Base-by-base conservation (phyloP, 2,329 filamentous ascomycete genomes). In the Fusarium drepaniforme region DNA sequence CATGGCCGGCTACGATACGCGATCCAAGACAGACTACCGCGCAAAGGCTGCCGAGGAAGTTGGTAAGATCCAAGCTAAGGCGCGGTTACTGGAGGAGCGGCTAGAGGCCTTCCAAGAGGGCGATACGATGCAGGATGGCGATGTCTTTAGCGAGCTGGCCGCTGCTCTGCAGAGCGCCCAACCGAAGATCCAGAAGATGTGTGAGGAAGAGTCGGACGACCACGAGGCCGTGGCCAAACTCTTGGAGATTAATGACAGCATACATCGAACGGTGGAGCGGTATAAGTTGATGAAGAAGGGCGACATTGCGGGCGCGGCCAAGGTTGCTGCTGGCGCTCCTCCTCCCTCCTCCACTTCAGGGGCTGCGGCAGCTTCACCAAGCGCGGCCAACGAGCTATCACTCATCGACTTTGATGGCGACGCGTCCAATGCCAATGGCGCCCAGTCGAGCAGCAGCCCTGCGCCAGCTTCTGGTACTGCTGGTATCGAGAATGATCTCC, bases 181-280 rank as follows among this genome's bases (percentile, higher is more conserved):
- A 80, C 97, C 97, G 11, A 99, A 99, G 86, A 98, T 99, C 75
- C 96, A 98, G 82, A 98, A 95, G 85, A 99, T 99, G 96, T 98
- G 96, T 80, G 96, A 98, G 83, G 97, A 99, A 83, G 97, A 99
- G 81, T 98, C 96, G 13, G 96, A 98, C 72, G 97, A 99, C 80
- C 92, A 95, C 72, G 97, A 98, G 85, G 97, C 97, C 7, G 97
- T 99, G 8, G 94, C 95, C 51, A 98, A 98, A 84, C 88, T 99
- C 13, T 89, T 99, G 66, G 95, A 98, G 82, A 98, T 99, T 81
- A 99, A 99, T 82, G 97, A 99, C 84, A 98, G 96, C 85, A 99
- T 99, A 90, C 94, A 98, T 82, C 92, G 96, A 73, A 99, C 97
- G 1, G 94, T 98, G 66, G 95, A 98, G 84, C 89, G 97, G 75